Conservation (phyloP, 1,284 basidiomycete genomes). For the Pulveroboletus sp. region DNA sequence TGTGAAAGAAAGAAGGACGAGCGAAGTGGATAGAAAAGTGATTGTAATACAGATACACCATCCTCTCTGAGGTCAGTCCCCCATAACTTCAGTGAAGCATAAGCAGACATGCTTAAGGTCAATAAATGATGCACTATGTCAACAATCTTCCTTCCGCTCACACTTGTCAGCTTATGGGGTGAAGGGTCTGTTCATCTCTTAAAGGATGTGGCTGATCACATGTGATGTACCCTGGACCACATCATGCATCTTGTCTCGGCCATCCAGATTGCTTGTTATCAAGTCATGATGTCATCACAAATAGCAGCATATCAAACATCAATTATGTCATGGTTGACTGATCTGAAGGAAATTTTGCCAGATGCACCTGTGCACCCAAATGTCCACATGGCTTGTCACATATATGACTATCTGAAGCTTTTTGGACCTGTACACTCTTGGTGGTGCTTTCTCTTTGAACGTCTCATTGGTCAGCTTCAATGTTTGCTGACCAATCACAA, state of each 20-base stretch:
- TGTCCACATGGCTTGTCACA: slow-evolving; percentile 1
- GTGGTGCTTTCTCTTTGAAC: slow-evolving; percentile 15
- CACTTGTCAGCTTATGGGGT: too few relatives aligned
- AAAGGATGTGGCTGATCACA: neutral
- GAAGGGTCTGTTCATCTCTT: neutral
- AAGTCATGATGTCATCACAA: neutral
- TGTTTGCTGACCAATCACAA: neutral
- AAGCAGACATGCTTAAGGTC: neutral
- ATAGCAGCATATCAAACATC: neutral
- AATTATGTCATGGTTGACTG: neutral
- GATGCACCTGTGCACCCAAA: neutral
- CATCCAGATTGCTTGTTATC: slow-evolving; percentile 12
- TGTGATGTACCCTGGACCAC: neutral
- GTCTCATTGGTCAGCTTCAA: neutral
- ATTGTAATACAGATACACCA: too few relatives aligned
- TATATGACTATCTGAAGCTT: slow-evolving; percentile 9
- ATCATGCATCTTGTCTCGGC: slow-evolving; percentile 15
- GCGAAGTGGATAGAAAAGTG: too few relatives aligned
- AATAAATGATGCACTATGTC: neutral
- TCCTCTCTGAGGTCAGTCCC: neutral
- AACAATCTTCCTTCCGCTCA: neutral
- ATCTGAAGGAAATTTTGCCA: neutral
- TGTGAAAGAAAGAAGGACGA: too few relatives aligned
- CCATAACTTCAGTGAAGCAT: neutral
- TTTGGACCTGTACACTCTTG: slow-evolving; percentile 14